Evolutionary conservation across 345 rosid species (phyloP), one percentile per base, ranked within the genome.

Genomic region (Corymbia maculata): DNA sequence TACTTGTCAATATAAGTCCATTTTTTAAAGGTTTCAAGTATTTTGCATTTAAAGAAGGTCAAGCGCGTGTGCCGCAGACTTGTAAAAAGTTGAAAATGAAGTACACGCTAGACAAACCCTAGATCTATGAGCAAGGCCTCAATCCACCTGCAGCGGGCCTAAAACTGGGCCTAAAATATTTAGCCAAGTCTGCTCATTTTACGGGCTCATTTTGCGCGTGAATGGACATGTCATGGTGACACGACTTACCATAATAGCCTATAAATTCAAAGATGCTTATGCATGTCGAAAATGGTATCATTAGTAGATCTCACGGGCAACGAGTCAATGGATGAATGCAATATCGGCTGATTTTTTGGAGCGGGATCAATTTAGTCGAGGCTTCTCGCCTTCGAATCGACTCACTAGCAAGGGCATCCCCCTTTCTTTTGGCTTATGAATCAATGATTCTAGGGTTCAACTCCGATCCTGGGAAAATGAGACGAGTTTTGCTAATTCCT

Each of bases 401-500:
- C 36, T n/a, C 0, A 0, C 14, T 64, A 1, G 9, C 14, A 8
- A n/a, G 17, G 30, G 14, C 5, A 64, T 6, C 10, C 17, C 17
- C 14, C 0, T 0, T n/a, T n/a, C 9, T 13, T n/a, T 13, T 0
- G 19, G 14, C 75, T 64, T 13, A 64, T n/a, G 17, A 28, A 64
- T 2, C 0, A 5, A 64, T 6, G 9, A n/a, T n/a, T n/a, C 3
- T n/a, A n/a, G 14, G 17, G 9, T 15, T 64, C 30, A 17, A 64
- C 14, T 64, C 13, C 6, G 12, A 17, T 13, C 17, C 6, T 28
- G 9, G n/a, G 36, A 64, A 64, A n/a, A n/a, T n/a, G 19, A 2
- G n/a, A 64, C 14, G 32, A 64, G 0, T 13, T 32, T 6, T n/a
- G 36, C 36, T 64, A 64, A 64, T 17, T 64, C 17, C 13, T n/a